Base-by-base conservation (phyloP, 208 protist species). In the Endotrypanum monterogeii region DNA sequence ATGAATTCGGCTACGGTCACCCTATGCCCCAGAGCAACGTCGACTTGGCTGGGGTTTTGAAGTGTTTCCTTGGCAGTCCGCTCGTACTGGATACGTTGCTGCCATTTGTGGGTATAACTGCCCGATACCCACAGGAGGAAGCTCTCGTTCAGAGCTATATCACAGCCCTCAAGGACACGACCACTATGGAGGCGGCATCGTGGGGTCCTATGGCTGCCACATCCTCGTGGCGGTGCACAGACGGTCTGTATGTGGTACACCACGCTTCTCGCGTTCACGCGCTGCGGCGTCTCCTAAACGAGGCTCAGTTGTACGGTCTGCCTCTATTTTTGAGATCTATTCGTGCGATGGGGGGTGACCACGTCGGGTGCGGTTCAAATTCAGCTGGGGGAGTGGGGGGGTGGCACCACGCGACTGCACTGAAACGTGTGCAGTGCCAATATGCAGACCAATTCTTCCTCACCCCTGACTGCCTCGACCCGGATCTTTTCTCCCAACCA, bases 251-350 rank as follows among this genome's bases (percentile, higher is more conserved):
- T 65, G 82, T 91, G 55, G 46, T 90, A 56, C 87, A 93, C 6
- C 73, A 79, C 52, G 66, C 63, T 52, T 70, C 76, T 5, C 88
- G 92, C 3, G 67, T 69, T 46, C 66, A 71, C n/a, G 73, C 78
- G 1, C 57, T 94, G 69, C 63, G 77, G 2, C 39, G 30, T 18
- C 67, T 96, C 16, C 74, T 96, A 23, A 65, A 71, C 23, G 84
- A 84, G 57, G 85, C 83, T 4, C 83, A 92, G 71, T 86, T 94
- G 54, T 94, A 93, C 72, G 92, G 92, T 0, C 78, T 96, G n/a
- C 92, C 92, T 2, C 85, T 86, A n/a, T 94, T 96, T 73, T 76
- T 96, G 62, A 88, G 92, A 9, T 94, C 87, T n/a, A 91, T 96
- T 58, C 89, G 92, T 8, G 55, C 79, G 23, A 62, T 57, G 18